Evolutionary conservation across 2,329 filamentous ascomycete species (phyloP), one percentile per base, ranked within the genome.

Genomic region (Neoarthrinium moseri): DNA sequence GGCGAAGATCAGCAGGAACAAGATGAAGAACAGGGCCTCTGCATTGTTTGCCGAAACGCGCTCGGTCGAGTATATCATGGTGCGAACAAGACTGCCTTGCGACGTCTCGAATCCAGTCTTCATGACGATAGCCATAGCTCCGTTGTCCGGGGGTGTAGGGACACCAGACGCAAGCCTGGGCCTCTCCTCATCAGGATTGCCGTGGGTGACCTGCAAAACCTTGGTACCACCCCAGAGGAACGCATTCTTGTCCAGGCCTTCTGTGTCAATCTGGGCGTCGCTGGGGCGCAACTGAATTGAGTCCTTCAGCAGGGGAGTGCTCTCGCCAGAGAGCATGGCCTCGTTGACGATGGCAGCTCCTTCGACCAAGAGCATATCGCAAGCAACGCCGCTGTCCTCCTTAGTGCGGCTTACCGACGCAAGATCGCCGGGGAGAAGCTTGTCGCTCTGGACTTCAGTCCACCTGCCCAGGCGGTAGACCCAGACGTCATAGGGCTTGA

Each of bases 1-100:
- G 58, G 95, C 95, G 71, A 99, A 99, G 58, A 97, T 81, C 45
- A 96, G 81, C 22, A 99, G 80, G 78, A 99, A 99, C 49, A 99
- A 78, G 55, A 99, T 99, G 74, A 99, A 99, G 50, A 95, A 78
- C n/a, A 99, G 73, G 2, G 94, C 94, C 70, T 99, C 94, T 35
- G 86, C 85, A 62, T 99, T 97, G 72, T 96, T 96, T 57, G 94
- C 94, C n/a, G 92, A 97, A 20, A 99, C 92, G 55, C 92, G 90
- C 69, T 99, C 94, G 2, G 94, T 99, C 2, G 95, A 96, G 74
- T 96, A 99, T 61, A 99, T 99, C 94, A 99, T 99, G 56, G 94
- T 99, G 51, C 94, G 88, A 50, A 99, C 94, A 49, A 99, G 81
- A 68, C 91, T 96, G 52, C 94, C 94, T 70, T 99, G 95, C 46